These are phyloP conservation scores for Morella rubra DNA, from an alignment of 306 rosid species.

Conservation along the genomic window DNA sequence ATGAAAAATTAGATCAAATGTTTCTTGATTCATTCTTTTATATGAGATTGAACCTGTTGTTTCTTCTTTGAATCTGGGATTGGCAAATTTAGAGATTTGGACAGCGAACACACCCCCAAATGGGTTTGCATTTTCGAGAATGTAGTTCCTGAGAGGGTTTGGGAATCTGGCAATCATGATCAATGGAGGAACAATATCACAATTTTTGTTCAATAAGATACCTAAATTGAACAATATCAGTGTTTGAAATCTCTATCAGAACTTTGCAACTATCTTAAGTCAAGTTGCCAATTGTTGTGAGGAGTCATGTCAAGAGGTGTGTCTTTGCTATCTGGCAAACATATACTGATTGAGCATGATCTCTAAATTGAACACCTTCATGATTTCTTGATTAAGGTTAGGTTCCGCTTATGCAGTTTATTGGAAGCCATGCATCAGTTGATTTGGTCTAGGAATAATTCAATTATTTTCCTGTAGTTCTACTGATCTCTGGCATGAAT, in stretches of 20 bases:
- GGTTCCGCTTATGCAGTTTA: not conserved
- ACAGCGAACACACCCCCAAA: too few relatives aligned
- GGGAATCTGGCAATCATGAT: too few relatives aligned
- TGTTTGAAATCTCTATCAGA: not conserved
- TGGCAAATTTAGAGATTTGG: not conserved
- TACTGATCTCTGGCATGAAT: not conserved
- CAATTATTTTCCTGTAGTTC: not conserved
- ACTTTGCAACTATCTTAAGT: not conserved
- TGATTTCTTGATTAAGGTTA: not conserved
- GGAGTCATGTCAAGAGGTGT: not conserved
- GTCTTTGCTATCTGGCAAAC: not conserved
- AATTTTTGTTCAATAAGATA: too few relatives aligned
- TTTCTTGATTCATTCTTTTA: too few relatives aligned
- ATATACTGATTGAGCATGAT: not conserved
- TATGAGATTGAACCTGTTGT: too few relatives aligned
- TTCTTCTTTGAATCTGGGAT: not conserved
- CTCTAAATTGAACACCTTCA: not conserved
- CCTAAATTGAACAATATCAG: too few relatives aligned
- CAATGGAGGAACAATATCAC: too few relatives aligned
- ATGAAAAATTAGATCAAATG: too few relatives aligned
- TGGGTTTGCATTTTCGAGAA: too few relatives aligned
- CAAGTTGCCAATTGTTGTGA: not conserved
- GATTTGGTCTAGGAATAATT: not conserved
- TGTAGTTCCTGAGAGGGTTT: too few relatives aligned
- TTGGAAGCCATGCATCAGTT: not conserved